A percentile compares a stretch with the other conserved stretches of the same genome.
These are phyloP conservation scores for Pyrenophora seminiperda DNA, from an alignment of 2,329 filamentous ascomycete genomes.

Conservation along the genomic window DNA sequence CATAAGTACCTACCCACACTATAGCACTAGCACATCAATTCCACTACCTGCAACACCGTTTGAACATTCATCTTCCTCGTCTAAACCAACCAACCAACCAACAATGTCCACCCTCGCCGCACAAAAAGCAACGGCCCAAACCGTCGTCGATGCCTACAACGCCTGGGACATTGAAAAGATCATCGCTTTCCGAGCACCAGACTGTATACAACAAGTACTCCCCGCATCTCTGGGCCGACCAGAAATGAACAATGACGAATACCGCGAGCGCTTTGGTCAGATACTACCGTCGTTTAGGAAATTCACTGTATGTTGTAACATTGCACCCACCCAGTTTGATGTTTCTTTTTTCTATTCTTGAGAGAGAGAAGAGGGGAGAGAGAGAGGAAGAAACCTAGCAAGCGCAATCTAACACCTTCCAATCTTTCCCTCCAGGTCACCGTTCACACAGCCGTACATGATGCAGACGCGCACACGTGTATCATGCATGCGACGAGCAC, in stretches of 20 bases:
- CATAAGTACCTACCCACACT: no score
- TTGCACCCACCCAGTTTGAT: background rate
- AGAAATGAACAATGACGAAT: constrained; percentile 7
- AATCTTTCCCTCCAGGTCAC: no score
- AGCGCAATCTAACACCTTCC: background rate
- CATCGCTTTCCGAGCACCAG: constrained; percentile 5
- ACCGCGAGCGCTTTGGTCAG: background rate
- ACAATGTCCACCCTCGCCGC: constrained; percentile 3
- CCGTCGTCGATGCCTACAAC: constrained; percentile 10
- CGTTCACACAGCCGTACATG: background rate
- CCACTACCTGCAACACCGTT: background rate
- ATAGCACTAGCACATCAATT: background rate
- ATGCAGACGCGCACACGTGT: background rate
- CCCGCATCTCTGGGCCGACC: constrained; percentile 7
- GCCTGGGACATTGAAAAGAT: constrained; percentile 9
- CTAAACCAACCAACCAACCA: background rate
- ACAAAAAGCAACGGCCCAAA: constrained; percentile 6
- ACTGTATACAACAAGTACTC: constrained; percentile 6
- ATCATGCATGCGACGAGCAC: constrained; percentile 3
- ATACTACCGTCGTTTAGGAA: constrained; percentile 5
- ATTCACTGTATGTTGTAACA: no score
- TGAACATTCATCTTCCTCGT: background rate
- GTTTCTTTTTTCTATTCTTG: no score
- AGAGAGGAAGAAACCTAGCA: no score
- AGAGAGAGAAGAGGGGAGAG: no score